These are phyloP conservation scores for Exophiala lecanii-corni DNA, from an alignment of 2,329 filamentous ascomycete species.

Conservation along the genomic window DNA sequence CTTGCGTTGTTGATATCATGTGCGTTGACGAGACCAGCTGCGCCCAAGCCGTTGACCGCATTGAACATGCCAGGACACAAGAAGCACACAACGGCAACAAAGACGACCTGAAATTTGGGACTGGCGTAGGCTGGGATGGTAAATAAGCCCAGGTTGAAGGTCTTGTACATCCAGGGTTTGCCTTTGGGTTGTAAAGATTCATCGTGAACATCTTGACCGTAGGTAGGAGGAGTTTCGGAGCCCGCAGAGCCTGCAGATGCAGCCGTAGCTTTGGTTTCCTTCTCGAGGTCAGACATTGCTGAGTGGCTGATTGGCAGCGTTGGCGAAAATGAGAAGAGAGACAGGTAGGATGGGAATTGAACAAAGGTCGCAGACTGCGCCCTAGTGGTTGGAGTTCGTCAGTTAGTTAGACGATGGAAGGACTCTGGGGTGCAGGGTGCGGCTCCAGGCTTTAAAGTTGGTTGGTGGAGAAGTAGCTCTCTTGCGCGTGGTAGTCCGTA, in stretches of 20 bases:
- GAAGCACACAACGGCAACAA: conserved; percentile 69
- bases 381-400: too few relatives aligned
- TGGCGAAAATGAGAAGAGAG: too few relatives aligned
- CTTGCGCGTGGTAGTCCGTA: too few relatives aligned
- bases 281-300: conserved; percentile 18
- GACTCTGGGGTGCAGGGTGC: too few relatives aligned
- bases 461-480: too few relatives aligned
- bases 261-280: conserved; percentile 23
- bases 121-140: conserved; percentile 67
- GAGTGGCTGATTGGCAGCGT: background rate
- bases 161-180: conserved; percentile 63
- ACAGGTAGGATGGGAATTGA: background rate
- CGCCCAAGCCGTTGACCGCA: conserved; percentile 61
- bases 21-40: conserved; percentile 55
- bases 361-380: too few relatives aligned
- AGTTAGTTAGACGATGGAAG: too few relatives aligned
- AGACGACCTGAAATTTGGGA: conserved; percentile 64
- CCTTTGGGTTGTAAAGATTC: conserved; percentile 24
- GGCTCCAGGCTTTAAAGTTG: too few relatives aligned
- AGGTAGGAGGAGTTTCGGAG: conserved; percentile 16
- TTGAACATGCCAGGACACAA: conserved; percentile 71
- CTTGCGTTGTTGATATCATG: conserved; percentile 62
- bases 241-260: conserved; percentile 12
- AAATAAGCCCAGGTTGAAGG: conserved; percentile 50
- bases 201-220: conserved; percentile 8